A percentile compares a stretch with the other conserved stretches of the same genome.
Conservation (phyloP, 108 stramenopile species). For the Nitzschia inconspicua region DNA sequence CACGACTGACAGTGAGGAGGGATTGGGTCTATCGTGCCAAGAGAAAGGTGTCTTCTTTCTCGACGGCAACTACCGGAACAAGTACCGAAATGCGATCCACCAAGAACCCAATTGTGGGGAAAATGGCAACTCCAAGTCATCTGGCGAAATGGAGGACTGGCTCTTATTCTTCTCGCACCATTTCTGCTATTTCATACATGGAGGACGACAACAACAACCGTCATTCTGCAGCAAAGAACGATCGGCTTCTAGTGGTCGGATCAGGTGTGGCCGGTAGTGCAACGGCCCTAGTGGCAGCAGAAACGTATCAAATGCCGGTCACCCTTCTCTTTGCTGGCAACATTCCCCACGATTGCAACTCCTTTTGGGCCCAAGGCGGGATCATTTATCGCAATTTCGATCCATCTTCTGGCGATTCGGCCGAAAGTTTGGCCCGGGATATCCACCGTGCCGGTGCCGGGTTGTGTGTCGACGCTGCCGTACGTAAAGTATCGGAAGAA, state of each 20-base stretch:
- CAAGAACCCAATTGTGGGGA: too few species aligned
- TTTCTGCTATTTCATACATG: too few species aligned
- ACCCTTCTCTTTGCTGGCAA: constrained; percentile 73
- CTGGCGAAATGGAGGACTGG: too few species aligned
- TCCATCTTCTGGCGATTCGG: constrained; percentile 57
- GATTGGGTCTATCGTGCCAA: too few species aligned
- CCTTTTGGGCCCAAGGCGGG: constrained; percentile 96
- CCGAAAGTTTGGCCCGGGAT: constrained; percentile 69
- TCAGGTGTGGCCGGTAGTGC: constrained; percentile 85
- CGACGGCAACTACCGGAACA: too few species aligned
- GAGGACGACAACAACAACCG: too few species aligned
- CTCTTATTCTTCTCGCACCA: too few species aligned
- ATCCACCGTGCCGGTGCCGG: constrained; percentile 87
- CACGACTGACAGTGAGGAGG: too few species aligned
- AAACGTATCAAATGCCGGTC: constrained; percentile 63
- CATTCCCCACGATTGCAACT: constrained; percentile 83
- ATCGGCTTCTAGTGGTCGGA: constrained; percentile 74
- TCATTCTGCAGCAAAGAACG: constrained; percentile 8
- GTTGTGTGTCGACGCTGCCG: constrained; percentile 77
- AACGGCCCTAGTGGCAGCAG: constrained; percentile 72
- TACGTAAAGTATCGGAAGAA: constrained; percentile 84
- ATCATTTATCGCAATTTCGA: constrained; percentile 87
- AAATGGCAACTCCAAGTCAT: too few species aligned
- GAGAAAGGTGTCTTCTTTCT: too few species aligned
- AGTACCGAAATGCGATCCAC: too few species aligned